Percentiles rank a stretch among this genome's conserved stretches.
Conservation (phyloP, 2,329 filamentous ascomycete genomes). For the Daldinia sp. region DNA sequence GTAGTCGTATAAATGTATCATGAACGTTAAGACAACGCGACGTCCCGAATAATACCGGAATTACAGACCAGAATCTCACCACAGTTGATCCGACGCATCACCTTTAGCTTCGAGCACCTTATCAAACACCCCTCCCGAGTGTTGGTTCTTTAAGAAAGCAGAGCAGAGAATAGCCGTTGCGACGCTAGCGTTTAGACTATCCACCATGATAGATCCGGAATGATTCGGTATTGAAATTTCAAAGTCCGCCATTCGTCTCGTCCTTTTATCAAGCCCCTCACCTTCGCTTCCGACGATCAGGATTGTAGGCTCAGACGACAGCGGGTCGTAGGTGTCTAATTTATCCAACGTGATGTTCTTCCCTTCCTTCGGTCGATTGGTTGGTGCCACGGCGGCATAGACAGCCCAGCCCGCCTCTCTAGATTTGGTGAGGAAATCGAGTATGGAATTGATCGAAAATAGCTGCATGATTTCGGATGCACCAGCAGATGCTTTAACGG, state of each 20-base stretch:
- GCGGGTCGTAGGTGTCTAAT: constrained; percentile 64
- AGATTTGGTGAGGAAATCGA: constrained; percentile 77
- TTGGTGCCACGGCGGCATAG: constrained; percentile 77
- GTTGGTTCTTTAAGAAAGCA: constrained; percentile 69
- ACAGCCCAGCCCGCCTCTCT: constrained; percentile 81
- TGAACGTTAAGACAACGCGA: constrained; percentile 3
- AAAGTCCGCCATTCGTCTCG: constrained; percentile 75
- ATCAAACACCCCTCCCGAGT: constrained; percentile 41
- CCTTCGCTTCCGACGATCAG: constrained; percentile 88
- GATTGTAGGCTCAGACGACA: constrained; percentile 74
- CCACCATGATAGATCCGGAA: constrained; percentile 70
- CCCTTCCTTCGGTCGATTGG: constrained; percentile 52
- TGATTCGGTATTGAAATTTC: constrained; percentile 73
- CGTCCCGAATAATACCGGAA: constrained; percentile 1
- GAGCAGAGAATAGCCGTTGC: constrained; percentile 82
- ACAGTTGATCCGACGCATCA: constrained; percentile 39
- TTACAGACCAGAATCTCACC: constrained; percentile 30
- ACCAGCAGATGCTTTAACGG: constrained; percentile 88
- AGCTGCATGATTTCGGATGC: constrained; percentile 84
- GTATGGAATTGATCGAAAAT: constrained; percentile 75
- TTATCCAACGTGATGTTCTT: constrained; percentile 63
- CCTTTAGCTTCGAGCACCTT: constrained; percentile 38
- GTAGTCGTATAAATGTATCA: constrained; percentile 20
- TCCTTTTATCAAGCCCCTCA: constrained; percentile 73
- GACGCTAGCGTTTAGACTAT: constrained; percentile 94